A percentile compares a stretch with the other conserved stretches of the same genome.
Conservation (phyloP, 352 stramenopile species). For the Phytophthora tubulina region DNA sequence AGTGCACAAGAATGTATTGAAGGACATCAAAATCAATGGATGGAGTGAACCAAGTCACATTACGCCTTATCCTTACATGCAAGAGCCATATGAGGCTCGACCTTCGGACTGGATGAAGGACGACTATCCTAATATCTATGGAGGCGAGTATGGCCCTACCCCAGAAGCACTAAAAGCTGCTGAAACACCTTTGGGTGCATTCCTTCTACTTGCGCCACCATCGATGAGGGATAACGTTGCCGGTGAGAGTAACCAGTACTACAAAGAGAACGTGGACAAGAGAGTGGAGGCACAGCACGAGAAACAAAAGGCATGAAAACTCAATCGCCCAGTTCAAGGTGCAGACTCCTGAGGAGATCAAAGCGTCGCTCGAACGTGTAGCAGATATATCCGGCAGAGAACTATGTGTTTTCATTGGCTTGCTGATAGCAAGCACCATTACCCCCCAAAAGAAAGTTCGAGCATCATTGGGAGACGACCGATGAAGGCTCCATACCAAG, state of each 20-base stretch:
- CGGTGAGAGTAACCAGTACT: conserved; percentile 11
- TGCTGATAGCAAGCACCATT: conserved; percentile 14
- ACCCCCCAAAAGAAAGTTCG: conserved; percentile 11
- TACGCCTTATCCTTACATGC: too few relatives aligned
- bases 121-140: not conserved
- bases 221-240: conserved; percentile 3
- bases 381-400: conserved; percentile 7
- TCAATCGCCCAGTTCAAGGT: not conserved
- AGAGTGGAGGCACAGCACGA: conserved; percentile 8
- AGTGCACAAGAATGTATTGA: too few relatives aligned
- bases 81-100: too few relatives aligned
- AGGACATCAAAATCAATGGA: too few relatives aligned
- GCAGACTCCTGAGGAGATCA: not conserved
- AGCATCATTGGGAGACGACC: too few relatives aligned
- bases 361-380: not conserved
- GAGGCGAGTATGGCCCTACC: conserved; percentile 10
- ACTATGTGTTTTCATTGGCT: conserved; percentile 8
- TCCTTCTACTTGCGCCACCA: not conserved
- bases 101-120: too few relatives aligned
- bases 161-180: not conserved
- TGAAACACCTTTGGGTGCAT: not conserved
- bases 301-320: not conserved
- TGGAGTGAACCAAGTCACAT: too few relatives aligned
- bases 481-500: conserved; percentile 14
- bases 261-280: conserved; percentile 8